Base-by-base conservation (phyloP, 148 eudicot genomes). In the Cornus suecica region DNA sequence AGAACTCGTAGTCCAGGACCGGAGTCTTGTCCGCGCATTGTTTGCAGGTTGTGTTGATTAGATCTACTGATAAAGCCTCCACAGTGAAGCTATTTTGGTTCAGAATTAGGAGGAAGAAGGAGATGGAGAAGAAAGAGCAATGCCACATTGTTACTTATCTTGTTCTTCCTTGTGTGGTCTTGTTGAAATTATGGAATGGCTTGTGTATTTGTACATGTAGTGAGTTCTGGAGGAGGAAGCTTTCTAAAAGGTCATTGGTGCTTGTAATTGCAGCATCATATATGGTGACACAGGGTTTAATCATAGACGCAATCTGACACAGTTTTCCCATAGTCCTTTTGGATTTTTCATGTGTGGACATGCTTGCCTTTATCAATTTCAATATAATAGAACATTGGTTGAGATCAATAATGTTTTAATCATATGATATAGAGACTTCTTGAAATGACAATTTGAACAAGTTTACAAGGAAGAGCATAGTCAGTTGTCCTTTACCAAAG, bases 31-130 rank as follows among this genome's bases (percentile, higher is more conserved):
- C 63, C 10, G 72, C 51, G 15, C 78, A 75, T 31, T 75, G 65
- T 54, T 67, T 75, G 72, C 78, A 75, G 62, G 71, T 67, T 24
- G 78, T 22, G 54, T 67, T 75, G 63, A 67, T 67, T 32, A 67
- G 51, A n/a, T 75, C 72, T 30, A 13, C 31, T 3, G 13, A 66
- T 10, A 51, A 65, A 8, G 65, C 65, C 24, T 34, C 32, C 16
- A 18, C 28, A 3, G 32, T 31, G 31, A 51, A 31, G 63, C 11
- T n/a, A 22, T 28, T 74, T 42, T 26, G 60, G 8, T 31, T 23
- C 5, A 16, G 62, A n/a, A 52, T 23, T 1, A 67, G 23, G 66
- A 58, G 31, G 72, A 6, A 64, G 18, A 62, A 28, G 10, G 60
- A 22, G 69, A 41, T 1, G 61, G 76, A 18, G 41, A 74, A 41